These are phyloP conservation scores for Eucalyptus tenuipes DNA, from an alignment of 345 rosid genomes.

Conservation along the genomic window DNA sequence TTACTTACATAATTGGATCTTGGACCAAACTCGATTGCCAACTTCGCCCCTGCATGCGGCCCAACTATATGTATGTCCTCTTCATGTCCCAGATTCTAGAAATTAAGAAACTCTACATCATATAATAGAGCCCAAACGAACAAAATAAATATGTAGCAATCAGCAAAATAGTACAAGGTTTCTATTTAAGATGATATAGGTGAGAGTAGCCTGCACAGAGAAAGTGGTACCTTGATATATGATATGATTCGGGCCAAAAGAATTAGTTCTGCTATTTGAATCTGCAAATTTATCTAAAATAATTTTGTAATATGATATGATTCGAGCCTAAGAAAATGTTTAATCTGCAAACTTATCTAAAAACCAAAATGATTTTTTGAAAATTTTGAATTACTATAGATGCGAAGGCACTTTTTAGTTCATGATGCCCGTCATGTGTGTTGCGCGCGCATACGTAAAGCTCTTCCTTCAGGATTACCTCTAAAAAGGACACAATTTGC, in stretches of 20 bases:
- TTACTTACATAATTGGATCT: neutral
- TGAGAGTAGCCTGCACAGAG: neutral
- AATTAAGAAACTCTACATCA: neutral
- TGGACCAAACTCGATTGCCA: neutral
- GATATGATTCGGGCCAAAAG: neutral
- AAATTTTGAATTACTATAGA: neutral
- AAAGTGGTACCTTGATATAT: neutral
- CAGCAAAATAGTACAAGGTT: neutral
- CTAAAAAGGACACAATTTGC: neutral
- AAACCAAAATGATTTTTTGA: neutral
- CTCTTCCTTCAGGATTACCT: neutral
- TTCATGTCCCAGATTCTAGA: neutral
- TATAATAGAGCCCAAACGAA: neutral
- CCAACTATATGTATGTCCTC: neutral
- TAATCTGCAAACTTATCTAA: neutral
- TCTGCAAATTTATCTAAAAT: neutral
- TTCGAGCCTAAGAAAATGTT: neutral
- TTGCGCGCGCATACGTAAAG: rapidly evolving
- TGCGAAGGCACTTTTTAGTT: neutral
- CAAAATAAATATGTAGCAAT: neutral
- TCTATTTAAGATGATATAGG: neutral
- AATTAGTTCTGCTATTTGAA: neutral
- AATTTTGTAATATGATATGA: neutral
- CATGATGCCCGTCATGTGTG: neutral
- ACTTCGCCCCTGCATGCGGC: neutral